Base-by-base conservation (phyloP, 1,284 basidiomycete genomes). In the Spongispora temasekensis region DNA sequence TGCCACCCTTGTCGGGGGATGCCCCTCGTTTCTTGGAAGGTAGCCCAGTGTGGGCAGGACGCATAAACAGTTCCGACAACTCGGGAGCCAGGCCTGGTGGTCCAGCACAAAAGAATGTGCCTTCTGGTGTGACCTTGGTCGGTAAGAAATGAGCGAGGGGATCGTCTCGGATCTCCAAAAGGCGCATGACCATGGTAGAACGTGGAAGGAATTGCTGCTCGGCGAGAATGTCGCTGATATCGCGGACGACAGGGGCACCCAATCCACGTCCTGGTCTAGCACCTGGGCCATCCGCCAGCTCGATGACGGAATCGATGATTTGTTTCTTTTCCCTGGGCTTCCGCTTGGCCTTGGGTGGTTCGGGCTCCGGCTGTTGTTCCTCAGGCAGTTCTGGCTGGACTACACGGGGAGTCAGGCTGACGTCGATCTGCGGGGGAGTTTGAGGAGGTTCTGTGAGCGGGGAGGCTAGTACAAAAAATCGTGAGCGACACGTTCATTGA, bases 71-170 rank as follows among this genome's bases (percentile, higher is more conserved):
- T 59, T 90, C 85, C 1, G 84, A 82, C 10, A 98, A 81, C 73
- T 96, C 93, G 0, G 92, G 90, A 1, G 88, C 86, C 28, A 95
- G 77, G 3, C 92, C 93, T 13, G 88, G 87, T 13, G 93, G 93
- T 0, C 89, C 94, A 51, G 89, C 91, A 67, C 85, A 92, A 73
- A 95, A 88, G 75, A 88, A 89, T 13, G 86, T 86, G 19, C 87
- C 90, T 50, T 86, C 83, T 9, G 87, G 79, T 6, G 88, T 89
- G 40, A 84, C 79, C 70, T 85, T 89, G 2, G 87, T 92, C 1
- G 95, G 94, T 54, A 96, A 77, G 78, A 97, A 96, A 72, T 95
- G 89, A 4, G 88, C 79, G 3, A 92, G 78, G 17, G 95, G 95
- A 68, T 97, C 93, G 27, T 90, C 86, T 37, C 91, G 87, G 67